These are phyloP conservation scores for Hydrangea macrophylla DNA, from an alignment of 148 eudicot genomes.

Conservation along the genomic window DNA sequence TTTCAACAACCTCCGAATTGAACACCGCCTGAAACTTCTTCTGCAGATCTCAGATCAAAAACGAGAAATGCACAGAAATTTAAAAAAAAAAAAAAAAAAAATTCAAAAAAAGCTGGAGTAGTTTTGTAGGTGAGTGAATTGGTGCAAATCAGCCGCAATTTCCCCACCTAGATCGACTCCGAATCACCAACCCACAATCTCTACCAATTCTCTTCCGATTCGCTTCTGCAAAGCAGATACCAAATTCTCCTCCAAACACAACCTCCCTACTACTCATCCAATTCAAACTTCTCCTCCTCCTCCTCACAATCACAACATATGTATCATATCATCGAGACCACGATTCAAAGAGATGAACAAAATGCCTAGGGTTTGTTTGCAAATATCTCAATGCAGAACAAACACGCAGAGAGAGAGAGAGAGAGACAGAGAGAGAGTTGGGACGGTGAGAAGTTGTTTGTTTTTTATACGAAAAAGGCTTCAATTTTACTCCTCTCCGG, in stretches of 20 bases:
- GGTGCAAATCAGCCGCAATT: conserved; percentile 49
- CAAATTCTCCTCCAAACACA: conserved; percentile 16
- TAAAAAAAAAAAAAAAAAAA: background rate
- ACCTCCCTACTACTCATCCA: conserved; percentile 13
- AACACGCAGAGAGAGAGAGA: no score
- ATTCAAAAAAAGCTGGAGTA: no score
- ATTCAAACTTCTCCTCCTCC: background rate
- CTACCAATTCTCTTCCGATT: conserved; percentile 16
- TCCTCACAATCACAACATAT: background rate
- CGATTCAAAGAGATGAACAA: background rate
- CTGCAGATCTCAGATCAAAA: conserved; percentile 9
- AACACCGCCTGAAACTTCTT: background rate
- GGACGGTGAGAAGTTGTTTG: no score
- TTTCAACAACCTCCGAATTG: background rate
- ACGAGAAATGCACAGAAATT: background rate
- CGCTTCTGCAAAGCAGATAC: conserved; percentile 10
- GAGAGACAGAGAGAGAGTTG: no score
- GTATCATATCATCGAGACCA: background rate
- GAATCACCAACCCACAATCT: conserved; percentile 25
- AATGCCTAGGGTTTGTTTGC: no score
- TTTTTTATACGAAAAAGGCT: no score
- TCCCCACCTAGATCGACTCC: conserved; percentile 39
- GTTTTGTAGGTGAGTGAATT: background rate
- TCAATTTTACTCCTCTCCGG: no score
- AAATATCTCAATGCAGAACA: no score